These are phyloP conservation scores for Physaria fendleri DNA, from an alignment of 345 rosid species.

Conservation along the genomic window DNA sequence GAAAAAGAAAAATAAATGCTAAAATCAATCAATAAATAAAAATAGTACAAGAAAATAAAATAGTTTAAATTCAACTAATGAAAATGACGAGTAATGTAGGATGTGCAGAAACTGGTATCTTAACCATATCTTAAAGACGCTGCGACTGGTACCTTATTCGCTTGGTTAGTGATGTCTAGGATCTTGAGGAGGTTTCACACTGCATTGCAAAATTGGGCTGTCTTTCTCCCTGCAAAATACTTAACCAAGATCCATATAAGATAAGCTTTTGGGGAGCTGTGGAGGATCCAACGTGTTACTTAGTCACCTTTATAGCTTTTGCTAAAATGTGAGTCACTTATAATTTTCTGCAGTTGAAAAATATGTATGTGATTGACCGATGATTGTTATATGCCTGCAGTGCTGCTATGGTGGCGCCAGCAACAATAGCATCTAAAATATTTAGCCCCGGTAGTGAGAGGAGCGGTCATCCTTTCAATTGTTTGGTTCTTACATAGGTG, in stretches of 20 bases:
- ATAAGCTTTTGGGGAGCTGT: conserved; percentile 83
- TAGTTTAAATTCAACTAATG: conserved; percentile 37
- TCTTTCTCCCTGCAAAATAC: conserved; percentile 40
- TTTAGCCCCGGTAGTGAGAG: conserved; percentile 57
- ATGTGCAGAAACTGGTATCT: conserved; percentile 48
- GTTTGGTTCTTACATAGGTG: conserved; percentile 88
- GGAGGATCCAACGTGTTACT: conserved; percentile 85
- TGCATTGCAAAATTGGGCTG: conserved; percentile 42
- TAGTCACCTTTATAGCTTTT: too few species aligned
- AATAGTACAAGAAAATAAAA: too few species aligned
- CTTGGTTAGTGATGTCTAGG: conserved; percentile 86
- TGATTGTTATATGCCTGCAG: conserved; percentile 38
- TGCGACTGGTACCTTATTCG: conserved; percentile 52
- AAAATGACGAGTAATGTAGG: conserved; percentile 50
- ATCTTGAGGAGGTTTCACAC: conserved; percentile 67
- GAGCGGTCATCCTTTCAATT: conserved; percentile 66
- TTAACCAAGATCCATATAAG: conserved; percentile 54
- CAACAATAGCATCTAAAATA: conserved; percentile 67
- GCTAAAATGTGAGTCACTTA: conserved; percentile 62
- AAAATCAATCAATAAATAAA: too few species aligned
- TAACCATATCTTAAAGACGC: conserved; percentile 64
- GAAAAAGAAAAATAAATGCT: too few species aligned
- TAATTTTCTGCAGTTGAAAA: not conserved
- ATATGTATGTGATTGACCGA: not conserved
- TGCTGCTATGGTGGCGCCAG: conserved; percentile 81